Conservation (phyloP, 805 yeast genomes). For the Cyberlindnera amylophila region DNA sequence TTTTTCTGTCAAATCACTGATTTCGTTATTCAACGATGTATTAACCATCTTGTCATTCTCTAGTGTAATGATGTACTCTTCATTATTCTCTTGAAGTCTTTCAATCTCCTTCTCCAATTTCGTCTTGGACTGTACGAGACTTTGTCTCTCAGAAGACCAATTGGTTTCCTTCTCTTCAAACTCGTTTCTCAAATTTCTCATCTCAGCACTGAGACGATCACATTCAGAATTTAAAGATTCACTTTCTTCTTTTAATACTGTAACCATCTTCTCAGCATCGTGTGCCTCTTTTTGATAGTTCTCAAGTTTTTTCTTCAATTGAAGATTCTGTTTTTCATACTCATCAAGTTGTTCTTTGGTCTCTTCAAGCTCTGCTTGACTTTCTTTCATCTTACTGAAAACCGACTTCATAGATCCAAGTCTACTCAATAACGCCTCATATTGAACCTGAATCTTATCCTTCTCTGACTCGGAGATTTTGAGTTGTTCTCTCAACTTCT, state of each 20-base stretch:
- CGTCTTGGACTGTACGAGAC: background rate
- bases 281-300: constrained; percentile 31
- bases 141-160: constrained; percentile 3
- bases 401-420: constrained; percentile 71
- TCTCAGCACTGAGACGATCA: constrained; percentile 41
- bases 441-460: constrained; percentile 53
- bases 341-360: constrained; percentile 48
- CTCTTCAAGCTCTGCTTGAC: constrained; percentile 58
- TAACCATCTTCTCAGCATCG: constrained; percentile 31
- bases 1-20: constrained; percentile 32
- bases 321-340: constrained; percentile 40
- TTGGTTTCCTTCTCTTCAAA: constrained; percentile 20
- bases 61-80: constrained; percentile 34
- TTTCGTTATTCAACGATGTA: constrained; percentile 35
- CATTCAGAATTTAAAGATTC: constrained; percentile 50
- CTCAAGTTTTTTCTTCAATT: constrained; percentile 33
- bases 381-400: constrained; percentile 68
- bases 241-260: constrained; percentile 39
- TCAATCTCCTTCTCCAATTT: constrained; percentile 18
- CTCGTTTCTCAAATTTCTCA: constrained; percentile 38
- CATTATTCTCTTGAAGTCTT: constrained; percentile 36
- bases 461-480: constrained; percentile 44
- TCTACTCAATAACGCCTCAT: constrained; percentile 57
- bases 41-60: constrained; percentile 33
- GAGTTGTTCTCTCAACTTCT: constrained; percentile 29